Conservation (phyloP, 495 filamentous ascomycete species). For the Daldinia loculata region DNA sequence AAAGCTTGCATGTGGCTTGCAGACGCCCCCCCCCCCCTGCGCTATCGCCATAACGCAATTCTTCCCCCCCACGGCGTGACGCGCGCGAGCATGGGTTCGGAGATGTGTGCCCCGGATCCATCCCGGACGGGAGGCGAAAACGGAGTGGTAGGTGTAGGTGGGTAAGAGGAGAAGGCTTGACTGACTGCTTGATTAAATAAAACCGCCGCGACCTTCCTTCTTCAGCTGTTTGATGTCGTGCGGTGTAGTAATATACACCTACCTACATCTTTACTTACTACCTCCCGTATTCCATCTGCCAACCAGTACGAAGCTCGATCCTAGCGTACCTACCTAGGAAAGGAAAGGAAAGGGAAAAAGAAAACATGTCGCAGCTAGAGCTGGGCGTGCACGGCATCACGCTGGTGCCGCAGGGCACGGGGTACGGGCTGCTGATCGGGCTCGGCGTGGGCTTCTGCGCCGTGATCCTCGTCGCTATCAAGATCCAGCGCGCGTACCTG, state of each 20-base stretch:
- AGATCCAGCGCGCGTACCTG: slow-evolving; percentile 75
- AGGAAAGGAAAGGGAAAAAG: too few relatives aligned
- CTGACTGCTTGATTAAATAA: neutral
- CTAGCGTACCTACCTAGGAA: too few relatives aligned
- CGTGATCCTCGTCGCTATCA: slow-evolving; percentile 67
- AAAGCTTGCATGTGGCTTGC: neutral
- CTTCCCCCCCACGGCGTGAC: slow-evolving; percentile 30
- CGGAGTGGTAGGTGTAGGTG: neutral
- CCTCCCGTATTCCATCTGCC: too few relatives aligned
- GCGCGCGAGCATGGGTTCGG: slow-evolving; percentile 19
- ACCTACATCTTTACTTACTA: too few relatives aligned
- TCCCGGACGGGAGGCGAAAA: slow-evolving; percentile 20
- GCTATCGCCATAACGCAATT: slow-evolving; percentile 32
- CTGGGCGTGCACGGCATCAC: slow-evolving; percentile 34
- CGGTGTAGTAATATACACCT: neutral
- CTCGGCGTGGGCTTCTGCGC: slow-evolving; percentile 68
- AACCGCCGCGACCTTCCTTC: neutral
- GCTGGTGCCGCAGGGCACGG: slow-evolving; percentile 60
- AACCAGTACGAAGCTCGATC: too few relatives aligned
- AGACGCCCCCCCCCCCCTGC: neutral
- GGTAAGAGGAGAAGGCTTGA: too few relatives aligned
- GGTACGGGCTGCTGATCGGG: slow-evolving; percentile 76
- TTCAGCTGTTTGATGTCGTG: neutral
- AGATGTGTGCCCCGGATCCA: slow-evolving; percentile 8
- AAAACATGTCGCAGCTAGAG: slow-evolving; percentile 27